phyloP scores from a whole-genome alignment of 805 yeast species.

The Candida orba region DNA sequence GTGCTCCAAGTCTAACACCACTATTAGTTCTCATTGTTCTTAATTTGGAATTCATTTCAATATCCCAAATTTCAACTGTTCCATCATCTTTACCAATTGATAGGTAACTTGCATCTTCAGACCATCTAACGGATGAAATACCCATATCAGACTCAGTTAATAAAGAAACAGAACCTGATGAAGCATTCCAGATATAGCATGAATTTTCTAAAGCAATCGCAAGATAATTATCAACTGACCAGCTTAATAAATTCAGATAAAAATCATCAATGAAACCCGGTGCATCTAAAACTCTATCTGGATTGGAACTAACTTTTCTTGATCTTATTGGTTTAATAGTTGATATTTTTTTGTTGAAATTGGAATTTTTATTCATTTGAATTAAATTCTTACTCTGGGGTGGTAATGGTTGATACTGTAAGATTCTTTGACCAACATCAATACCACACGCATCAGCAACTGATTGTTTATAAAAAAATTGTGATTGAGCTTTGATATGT shows the following conservation, averaged over 20 bases:
- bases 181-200: constrained; percentile 90
- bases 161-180: constrained; percentile 66
- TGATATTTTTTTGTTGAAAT: constrained; percentile 24
- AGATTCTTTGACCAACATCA: constrained; percentile 70
- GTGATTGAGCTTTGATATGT: constrained; percentile 36
- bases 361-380: constrained; percentile 19
- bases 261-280: constrained; percentile 93
- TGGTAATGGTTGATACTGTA: constrained; percentile 81
- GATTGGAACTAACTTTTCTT: constrained; percentile 76
- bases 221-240: constrained; percentile 77
- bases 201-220: constrained; percentile 84
- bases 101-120: constrained; percentile 80
- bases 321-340: constrained; percentile 57
- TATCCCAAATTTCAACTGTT: constrained; percentile 87
- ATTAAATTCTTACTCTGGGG: constrained; percentile 40
- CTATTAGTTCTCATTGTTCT: constrained; percentile 69
- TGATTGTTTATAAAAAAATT: constrained; percentile 54
- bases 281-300: constrained; percentile 91
- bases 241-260: constrained; percentile 75
- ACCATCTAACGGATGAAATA: constrained; percentile 79
- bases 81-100: constrained; percentile 85
- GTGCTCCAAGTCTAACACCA: constrained; percentile 72
- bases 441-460: constrained; percentile 95
- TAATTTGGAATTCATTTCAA: constrained; percentile 62
- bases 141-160: constrained; percentile 52